Evolutionary conservation across 139 green algal species (phyloP), one percentile per base, ranked within the genome.

Genomic region (Chlamydomonas sphaeroides): DNA sequence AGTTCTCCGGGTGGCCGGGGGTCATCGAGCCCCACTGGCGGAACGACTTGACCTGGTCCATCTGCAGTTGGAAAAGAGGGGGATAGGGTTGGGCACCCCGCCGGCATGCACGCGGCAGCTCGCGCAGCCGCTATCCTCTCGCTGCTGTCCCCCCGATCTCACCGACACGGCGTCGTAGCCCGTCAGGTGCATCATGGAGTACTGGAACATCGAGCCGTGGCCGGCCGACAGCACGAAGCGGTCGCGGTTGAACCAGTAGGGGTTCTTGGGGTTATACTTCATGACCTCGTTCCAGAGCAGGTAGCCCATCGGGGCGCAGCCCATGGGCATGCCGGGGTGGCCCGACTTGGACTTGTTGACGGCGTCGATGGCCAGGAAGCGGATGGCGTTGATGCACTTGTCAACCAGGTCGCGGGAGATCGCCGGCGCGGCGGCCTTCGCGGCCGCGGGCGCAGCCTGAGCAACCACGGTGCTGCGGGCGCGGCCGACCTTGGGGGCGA

Each of bases 151-250:
- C 48, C 48, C 48, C 11, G n/a, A n/a, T 30, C 92, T 92, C 71
- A 96, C 91, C 75, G 85, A 83, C 39, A 98, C 93, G 79, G 89
- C 93, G 80, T 97, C 90, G 88, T 97, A 99, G 88, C 97, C 97
- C 42, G 92, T 88, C 71, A 99, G 90, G 92, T 99, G 96, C 84
- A 99, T 88, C 85, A 99, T 88, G n/a, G 95, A 90, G 87, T 99
- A 99, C 87, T 98, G 95, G 65, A 99, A 96, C 97, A 99, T 99
- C 89, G 93, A 99, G 56, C 96, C 97, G 93, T 99, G 97, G 66
- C 97, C 97, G 75, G 97, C 97, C 33, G 96, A 99, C 69, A 99
- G 97, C 48, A 99, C 95, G 87, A 99, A 99, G 86, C 97, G 92
- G 86, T 99, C 97, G 56, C 97, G 89, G 94, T 99, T 98, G 92